Conservation (phyloP, 257 asterid genomes). For the Solanum clarkiae region DNA sequence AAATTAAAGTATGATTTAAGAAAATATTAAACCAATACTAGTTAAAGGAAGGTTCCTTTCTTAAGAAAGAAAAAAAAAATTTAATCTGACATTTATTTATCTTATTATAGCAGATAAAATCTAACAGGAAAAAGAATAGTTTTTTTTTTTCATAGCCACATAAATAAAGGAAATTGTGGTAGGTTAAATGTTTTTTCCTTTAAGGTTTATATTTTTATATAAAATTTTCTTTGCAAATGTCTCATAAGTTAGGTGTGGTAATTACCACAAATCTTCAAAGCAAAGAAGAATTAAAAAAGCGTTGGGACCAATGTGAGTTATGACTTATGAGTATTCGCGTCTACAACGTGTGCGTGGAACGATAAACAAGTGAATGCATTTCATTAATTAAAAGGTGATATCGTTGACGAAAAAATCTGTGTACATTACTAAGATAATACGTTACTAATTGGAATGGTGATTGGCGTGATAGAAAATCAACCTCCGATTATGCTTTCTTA, state of each 20-base stretch:
- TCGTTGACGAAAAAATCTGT: too few relatives aligned
- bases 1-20: background rate
- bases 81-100: too few relatives aligned
- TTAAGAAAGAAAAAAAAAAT: too few relatives aligned
- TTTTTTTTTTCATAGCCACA: background rate
- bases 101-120: background rate
- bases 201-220: too few relatives aligned
- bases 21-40: background rate
- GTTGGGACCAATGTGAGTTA: background rate
- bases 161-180: background rate
- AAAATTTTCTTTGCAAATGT: background rate
- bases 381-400: too few relatives aligned
- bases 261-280: background rate
- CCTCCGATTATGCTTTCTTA: too few relatives aligned
- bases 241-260: background rate
- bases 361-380: background rate
- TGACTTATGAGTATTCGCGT: background rate
- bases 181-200: too few relatives aligned
- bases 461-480: too few relatives aligned
- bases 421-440: too few relatives aligned
- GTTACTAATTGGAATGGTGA: too few relatives aligned
- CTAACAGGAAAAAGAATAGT: background rate
- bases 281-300: background rate
- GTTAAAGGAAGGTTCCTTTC: background rate
- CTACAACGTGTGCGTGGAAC: background rate